Evolutionary conservation across 805 yeast genomes (phyloP), one percentile per base, ranked within the genome.

Genomic region (Candida tibetensis): DNA sequence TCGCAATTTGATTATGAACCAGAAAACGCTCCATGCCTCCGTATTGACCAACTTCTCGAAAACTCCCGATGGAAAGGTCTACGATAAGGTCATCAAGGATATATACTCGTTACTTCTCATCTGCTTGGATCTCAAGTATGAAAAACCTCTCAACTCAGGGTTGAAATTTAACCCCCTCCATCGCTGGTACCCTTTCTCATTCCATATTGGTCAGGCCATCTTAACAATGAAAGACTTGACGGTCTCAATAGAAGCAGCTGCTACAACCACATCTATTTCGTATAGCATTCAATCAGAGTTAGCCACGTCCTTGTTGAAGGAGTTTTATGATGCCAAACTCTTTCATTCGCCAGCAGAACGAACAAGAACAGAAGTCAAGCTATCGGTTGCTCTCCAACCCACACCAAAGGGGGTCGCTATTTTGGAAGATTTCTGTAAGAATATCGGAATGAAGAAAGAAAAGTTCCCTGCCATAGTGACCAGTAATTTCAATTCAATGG

Each of bases 361-460:
- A 49, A 87, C 95, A 0, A 55, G 84, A 30, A 46, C 55, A 10
- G 62, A 55, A 29, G 70, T 81, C 4, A 72, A 72, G 35, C 60
- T 52, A 0, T 64, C 60, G 3, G 63, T 69, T 0, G 42, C 66
- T 2, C 53, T 87, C 19, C 97, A 91, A 54, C 95, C 96, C 3
- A 87, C 96, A 0, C 89, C 97, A 0, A 91, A 91, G 53, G 98
- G 97, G 1, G 79, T 88, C 5, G 81, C 88, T 0, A 52, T 87
- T 0, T 58, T 90, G 2, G 78, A 77, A 34, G 64, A 69, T 13
- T 87, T 81, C 55, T 79, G 83, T 44, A 64, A 69, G 35, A 74
- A 66, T 29, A 58, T 72, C 32, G 95, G 89, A 0, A 57, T 80
- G 33, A 67, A 62, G 31, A 58, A 58, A 12, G 42, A 50, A 1